Conservation (phyloP, 768 basidiomycete species). For the Lyophyllum semitale region DNA sequence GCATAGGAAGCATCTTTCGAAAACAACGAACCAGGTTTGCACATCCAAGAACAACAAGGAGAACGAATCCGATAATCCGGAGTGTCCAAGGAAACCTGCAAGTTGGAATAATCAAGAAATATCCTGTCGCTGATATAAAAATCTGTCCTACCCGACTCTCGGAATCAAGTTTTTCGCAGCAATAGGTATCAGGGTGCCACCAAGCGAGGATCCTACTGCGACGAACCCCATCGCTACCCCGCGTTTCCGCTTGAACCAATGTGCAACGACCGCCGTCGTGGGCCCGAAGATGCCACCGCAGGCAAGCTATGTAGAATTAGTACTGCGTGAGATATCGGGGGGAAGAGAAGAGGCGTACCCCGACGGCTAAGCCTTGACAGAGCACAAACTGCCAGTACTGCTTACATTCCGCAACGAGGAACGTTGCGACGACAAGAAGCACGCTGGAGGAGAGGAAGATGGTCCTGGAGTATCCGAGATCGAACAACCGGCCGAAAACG, state of each 20-base stretch:
- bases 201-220: slow-evolving; percentile 67
- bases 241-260: slow-evolving; percentile 72
- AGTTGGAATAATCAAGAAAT: background rate
- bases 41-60: slow-evolving; percentile 50
- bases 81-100: slow-evolving; percentile 78
- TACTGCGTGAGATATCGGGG: background rate
- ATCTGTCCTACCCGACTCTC: slow-evolving; percentile 35
- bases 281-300: slow-evolving; percentile 67
- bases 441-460: slow-evolving; percentile 50
- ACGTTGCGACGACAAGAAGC: slow-evolving; percentile 54
- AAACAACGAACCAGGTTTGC: slow-evolving; percentile 48
- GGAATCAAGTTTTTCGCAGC: slow-evolving; percentile 56
- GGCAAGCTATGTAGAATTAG: slow-evolving; percentile 34
- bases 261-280: slow-evolving; percentile 57
- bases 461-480: slow-evolving; percentile 64
- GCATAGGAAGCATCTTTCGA: background rate
- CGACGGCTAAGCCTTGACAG: slow-evolving; percentile 69
- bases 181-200: slow-evolving; percentile 71
- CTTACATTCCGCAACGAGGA: slow-evolving; percentile 72
- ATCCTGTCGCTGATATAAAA: background rate
- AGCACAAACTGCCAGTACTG: slow-evolving; percentile 79
- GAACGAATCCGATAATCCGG: slow-evolving; percentile 67
- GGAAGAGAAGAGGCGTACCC: slow-evolving; percentile 42
- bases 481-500: slow-evolving; percentile 67
- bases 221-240: slow-evolving; percentile 60